Evolutionary conservation across 257 asterid species (phyloP).

Genomic region (Eustoma russellianum): DNA sequence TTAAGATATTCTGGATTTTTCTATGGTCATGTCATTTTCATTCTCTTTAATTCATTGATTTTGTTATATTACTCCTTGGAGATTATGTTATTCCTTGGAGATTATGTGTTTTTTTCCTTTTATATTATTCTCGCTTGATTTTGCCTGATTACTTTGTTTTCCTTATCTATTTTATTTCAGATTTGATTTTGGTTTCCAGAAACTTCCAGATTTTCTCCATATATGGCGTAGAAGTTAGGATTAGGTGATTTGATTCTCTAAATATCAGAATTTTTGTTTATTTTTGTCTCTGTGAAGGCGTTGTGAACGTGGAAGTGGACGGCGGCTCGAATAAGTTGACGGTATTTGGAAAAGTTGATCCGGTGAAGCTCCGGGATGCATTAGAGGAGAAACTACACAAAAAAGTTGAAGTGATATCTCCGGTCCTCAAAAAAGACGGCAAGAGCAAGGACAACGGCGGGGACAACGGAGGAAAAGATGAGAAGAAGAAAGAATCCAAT

Average conservation of each 20-base stretch:
- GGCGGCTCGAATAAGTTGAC: conserved; percentile 40
- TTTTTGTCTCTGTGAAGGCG: conserved; percentile 17
- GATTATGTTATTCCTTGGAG: no score
- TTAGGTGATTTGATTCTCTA: no score
- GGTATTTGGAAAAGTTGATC: conserved; percentile 57
- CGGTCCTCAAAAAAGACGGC: conserved; percentile 29
- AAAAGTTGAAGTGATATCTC: conserved; percentile 50
- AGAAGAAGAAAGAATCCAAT: conserved; percentile 19
- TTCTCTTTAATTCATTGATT: background rate
- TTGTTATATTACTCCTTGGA: background rate
- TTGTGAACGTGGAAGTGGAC: conserved; percentile 34
- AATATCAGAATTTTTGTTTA: background rate
- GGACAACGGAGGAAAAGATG: conserved; percentile 5
- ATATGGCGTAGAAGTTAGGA: background rate
- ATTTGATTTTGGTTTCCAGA: background rate
- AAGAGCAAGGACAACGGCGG: conserved; percentile 24
- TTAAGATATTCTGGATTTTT: background rate
- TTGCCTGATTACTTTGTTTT: background rate
- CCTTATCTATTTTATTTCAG: no score
- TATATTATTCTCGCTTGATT: background rate
- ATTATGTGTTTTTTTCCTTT: background rate
- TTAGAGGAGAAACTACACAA: conserved; percentile 49
- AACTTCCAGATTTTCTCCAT: background rate
- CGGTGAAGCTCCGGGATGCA: conserved; percentile 47
- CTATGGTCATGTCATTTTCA: no score